These are phyloP conservation scores for Salix purpurea DNA, from an alignment of 345 rosid species.

Conservation along the genomic window DNA sequence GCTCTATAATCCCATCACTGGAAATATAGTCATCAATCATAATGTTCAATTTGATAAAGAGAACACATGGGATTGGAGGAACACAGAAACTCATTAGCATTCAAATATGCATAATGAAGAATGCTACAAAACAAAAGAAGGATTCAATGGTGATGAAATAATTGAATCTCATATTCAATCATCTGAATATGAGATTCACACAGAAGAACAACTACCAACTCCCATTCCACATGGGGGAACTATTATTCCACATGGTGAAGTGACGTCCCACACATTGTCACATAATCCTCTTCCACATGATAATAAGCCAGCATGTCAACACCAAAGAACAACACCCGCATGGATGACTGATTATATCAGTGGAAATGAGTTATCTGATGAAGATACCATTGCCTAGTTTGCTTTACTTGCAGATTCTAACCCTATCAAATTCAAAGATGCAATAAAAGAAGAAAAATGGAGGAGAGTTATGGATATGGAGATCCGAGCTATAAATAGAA, in stretches of 20 bases:
- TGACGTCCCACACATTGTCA: too few species aligned
- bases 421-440: neutral
- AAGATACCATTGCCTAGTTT: neutral
- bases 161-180: too few species aligned
- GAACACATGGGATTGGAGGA: neutral
- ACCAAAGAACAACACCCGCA: neutral
- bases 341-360: neutral
- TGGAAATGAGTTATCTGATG: neutral
- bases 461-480: neutral
- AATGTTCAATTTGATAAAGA: neutral
- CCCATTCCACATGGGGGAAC: neutral
- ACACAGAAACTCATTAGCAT: neutral
- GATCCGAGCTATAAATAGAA: neutral
- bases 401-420: neutral
- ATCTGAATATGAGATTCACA: too few species aligned
- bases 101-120: neutral
- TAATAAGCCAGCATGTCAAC: too few species aligned
- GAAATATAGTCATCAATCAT: neutral
- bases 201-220: neutral
- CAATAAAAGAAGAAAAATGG: neutral
- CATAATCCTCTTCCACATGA: too few species aligned
- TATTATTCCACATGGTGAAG: too few species aligned
- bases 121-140: neutral
- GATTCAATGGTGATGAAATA: neutral
- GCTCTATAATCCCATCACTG: neutral